Base-by-base conservation (phyloP, 805 yeast species). In the Candida cerambycidarum region DNA sequence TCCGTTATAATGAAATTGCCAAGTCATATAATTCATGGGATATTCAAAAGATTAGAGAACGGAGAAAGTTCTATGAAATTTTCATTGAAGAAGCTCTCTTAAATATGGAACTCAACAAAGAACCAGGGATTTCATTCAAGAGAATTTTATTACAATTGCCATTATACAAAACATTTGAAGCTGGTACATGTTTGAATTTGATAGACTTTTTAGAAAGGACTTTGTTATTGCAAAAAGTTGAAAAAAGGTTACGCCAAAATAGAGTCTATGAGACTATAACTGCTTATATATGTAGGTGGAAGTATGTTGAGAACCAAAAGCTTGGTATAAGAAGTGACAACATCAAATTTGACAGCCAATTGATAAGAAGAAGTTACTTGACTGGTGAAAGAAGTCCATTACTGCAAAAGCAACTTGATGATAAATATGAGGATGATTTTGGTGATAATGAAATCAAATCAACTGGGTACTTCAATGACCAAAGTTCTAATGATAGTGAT, bases 91-190 rank as follows among this genome's bases (percentile, higher is more conserved):
- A 89, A 51, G 82, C 85, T 0, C 56, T 72, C 18, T 57, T 78
- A 49, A 74, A 71, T 29, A 80, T 83, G 72, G 78, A 80, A 45
- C 67, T 81, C 15, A 70, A 75, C 38, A 70, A 75, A 13, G 79
- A 75, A n/a, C 75, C 75, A 0, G 86, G 85, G 1, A 75, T 89
- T 7, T 71, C 82, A 3, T 89, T 89, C 61, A 72, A 77, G 11
- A 69, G 80, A 39, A 56, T 88, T 13, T 60, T 90, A 29, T 62
- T 79, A 23, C 82, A 79, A 51, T 69, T 89, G 29, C 96, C 96
- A 0, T 69, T 87, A 36, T 89, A 88, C 62, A 78, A 85, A 2
- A 72, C 82, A 34, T 86, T 89, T 65, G 84, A 87, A 50, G 83
- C 87, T 15, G 80, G 84, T 38, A 82, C 82, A 48, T 87, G 95